Conservation (phyloP, 1,139 yeast genomes). For the Protomyces macrosporus region DNA sequence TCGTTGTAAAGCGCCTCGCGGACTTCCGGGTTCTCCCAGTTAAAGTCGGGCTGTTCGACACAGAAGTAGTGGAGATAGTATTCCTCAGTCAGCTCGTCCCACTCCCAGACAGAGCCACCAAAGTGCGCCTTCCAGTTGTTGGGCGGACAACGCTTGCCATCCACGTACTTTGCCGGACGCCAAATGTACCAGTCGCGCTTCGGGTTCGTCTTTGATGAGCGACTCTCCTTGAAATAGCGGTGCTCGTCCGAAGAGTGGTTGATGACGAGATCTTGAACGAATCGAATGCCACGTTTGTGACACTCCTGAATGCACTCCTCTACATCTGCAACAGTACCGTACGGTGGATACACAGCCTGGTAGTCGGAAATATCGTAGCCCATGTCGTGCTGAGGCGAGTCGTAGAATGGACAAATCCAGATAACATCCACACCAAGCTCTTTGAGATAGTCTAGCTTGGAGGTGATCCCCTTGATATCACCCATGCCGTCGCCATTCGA, state of each 20-base stretch:
- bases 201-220: slow-evolving; percentile 49
- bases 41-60: slow-evolving; percentile 52
- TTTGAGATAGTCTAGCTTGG: slow-evolving; percentile 51
- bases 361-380: slow-evolving; percentile 59
- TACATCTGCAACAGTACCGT: slow-evolving; percentile 53
- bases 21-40: slow-evolving; percentile 54
- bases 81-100: slow-evolving; percentile 50
- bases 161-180: slow-evolving; percentile 46
- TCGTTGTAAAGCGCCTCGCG: slow-evolving; percentile 50
- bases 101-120: slow-evolving; percentile 55
- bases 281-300: slow-evolving; percentile 49
- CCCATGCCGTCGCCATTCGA: slow-evolving; percentile 57
- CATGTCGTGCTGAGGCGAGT: slow-evolving; percentile 59
- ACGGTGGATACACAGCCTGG: slow-evolving; percentile 48
- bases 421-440: slow-evolving; percentile 50
- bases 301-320: slow-evolving; percentile 47
- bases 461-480: slow-evolving; percentile 52
- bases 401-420: slow-evolving; percentile 45
- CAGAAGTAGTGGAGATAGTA: slow-evolving; percentile 54
- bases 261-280: slow-evolving; percentile 54
- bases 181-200: slow-evolving; percentile 61
- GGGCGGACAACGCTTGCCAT: slow-evolving; percentile 52
- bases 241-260: slow-evolving; percentile 57
- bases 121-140: slow-evolving; percentile 53
- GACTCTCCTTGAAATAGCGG: slow-evolving; percentile 54